A percentile compares a stretch with the other conserved stretches of the same genome.
phyloP scores from a whole-genome alignment of 352 stramenopile genomes.

The Globisporangium spinosum region DNA sequence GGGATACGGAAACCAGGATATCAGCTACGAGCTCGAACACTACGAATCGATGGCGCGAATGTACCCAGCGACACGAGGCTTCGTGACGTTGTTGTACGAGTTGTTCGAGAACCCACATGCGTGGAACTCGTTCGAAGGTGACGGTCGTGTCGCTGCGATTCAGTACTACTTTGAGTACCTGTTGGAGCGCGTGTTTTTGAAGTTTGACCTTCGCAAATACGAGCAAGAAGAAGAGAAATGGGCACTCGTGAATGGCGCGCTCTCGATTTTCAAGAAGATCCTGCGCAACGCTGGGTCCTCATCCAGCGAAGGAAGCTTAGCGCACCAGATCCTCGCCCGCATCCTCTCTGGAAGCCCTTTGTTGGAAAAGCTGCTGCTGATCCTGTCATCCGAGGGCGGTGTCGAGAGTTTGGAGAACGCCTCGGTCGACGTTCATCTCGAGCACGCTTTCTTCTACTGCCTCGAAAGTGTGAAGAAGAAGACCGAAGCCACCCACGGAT shows the following conservation, averaged over 20 bases:
- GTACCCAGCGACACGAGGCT: slow-evolving; percentile 77
- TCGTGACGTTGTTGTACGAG: slow-evolving; percentile 69
- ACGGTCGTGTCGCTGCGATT: slow-evolving; percentile 70
- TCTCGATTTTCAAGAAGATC: slow-evolving; percentile 80
- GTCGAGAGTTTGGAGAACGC: slow-evolving; percentile 73
- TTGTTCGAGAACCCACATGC: slow-evolving; percentile 73
- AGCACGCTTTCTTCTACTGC: slow-evolving; percentile 83
- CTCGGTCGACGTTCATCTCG: slow-evolving; percentile 65
- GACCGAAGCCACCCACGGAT: slow-evolving; percentile 62
- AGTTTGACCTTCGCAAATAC: slow-evolving; percentile 84
- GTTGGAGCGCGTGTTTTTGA: slow-evolving; percentile 77
- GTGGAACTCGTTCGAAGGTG: slow-evolving; percentile 72
- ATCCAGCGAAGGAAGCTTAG: slow-evolving; percentile 47
- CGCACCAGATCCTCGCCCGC: slow-evolving; percentile 63
- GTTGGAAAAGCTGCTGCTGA: slow-evolving; percentile 65
- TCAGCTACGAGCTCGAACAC: slow-evolving; percentile 84
- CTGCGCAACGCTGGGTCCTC: slow-evolving; percentile 46
- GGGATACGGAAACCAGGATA: slow-evolving; percentile 66
- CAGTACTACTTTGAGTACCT: slow-evolving; percentile 86
- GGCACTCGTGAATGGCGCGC: slow-evolving; percentile 61
- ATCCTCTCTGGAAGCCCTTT: slow-evolving; percentile 65
- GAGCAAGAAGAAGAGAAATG: slow-evolving; percentile 83
- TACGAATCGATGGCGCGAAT: slow-evolving; percentile 74
- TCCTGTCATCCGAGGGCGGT: slow-evolving; percentile 63
- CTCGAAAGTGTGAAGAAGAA: slow-evolving; percentile 75